Base-by-base conservation (phyloP, 78 protist genomes). In the Chrysochromulina tobinii region DNA sequence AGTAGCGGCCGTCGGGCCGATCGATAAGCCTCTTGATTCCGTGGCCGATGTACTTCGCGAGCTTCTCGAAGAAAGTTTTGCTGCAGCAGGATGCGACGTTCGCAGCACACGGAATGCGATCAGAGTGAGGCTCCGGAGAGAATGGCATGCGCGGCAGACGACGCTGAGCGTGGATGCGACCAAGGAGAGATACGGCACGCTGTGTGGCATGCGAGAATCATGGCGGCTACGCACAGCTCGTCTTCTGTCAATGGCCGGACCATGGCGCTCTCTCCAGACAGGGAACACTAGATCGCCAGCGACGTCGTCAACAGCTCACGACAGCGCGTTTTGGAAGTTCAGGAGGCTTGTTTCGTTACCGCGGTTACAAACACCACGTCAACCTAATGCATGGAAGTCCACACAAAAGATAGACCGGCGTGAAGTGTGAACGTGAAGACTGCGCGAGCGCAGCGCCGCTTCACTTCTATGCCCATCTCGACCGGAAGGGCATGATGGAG, bases 221-320 rank as follows among this genome's bases (percentile, higher is more conserved):
- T 14, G 14, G 50, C 23, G 79, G 51, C 51, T 2, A n/a, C 83
- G 51, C 57, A 75, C 23, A 98, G 96, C 94, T 99, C 99, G 38
- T 98, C 99, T 27, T 99, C 99, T 1, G 99, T 97, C 61, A 99
- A 88, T 0, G 99, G 98, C 77, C 99, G 92, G 99, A 98, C 38
- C 83, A 50, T 75, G 57, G 21, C 12, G 53, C 81, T 17, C 73
- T 23, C 38, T 38, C 38, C 38, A 38, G 38, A 0, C 38, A 38
- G 38, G 38, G 38, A 38, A 38, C 38, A 0, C 38, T 38, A 0
- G 38, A 38, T 38, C 38, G 38, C 38, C 38, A 38, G 38, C 38
- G 38, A 38, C 38, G 38, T 38, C 38, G 38, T 38, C 38, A 38
- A 38, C 38, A 38, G 38, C 38, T 38, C 38, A 38, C 38, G 38